phyloP scores from a whole-genome alignment of 2,329 filamentous ascomycete genomes.

The Incumbomyces delicatus region DNA sequence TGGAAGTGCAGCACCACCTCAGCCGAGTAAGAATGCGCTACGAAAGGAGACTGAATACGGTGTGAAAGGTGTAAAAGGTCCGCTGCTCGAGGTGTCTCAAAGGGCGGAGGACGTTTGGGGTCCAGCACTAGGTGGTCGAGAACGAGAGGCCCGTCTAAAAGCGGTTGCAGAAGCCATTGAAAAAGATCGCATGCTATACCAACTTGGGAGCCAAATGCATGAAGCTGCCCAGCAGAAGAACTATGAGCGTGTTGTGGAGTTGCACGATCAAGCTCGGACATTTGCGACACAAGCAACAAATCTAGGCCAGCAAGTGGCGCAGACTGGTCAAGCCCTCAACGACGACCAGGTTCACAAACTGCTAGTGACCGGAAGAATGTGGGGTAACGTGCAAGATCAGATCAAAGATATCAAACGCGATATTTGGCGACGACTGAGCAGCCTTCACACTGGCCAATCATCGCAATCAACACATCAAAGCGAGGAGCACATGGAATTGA shows the following conservation, averaged over 20 bases:
- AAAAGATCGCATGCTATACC: slow-evolving; percentile 70
- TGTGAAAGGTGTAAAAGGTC: slow-evolving; percentile 75
- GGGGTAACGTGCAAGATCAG: slow-evolving; percentile 84
- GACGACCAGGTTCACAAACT: slow-evolving; percentile 80
- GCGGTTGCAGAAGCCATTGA: slow-evolving; percentile 66
- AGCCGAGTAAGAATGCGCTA: slow-evolving; percentile 74
- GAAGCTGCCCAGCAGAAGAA: slow-evolving; percentile 86
- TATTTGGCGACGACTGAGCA: slow-evolving; percentile 71
- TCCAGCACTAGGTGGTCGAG: slow-evolving; percentile 77
- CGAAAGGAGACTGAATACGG: slow-evolving; percentile 89
- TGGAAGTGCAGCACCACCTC: slow-evolving; percentile 28
- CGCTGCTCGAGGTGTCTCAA: slow-evolving; percentile 77
- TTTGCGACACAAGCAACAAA: slow-evolving; percentile 69
- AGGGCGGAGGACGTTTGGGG: slow-evolving; percentile 98
- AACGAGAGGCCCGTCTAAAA: slow-evolving; percentile 82
- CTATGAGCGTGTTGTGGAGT: slow-evolving; percentile 76
- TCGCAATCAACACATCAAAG: slow-evolving; percentile 43
- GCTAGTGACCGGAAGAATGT: slow-evolving; percentile 83
- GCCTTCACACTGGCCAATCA: slow-evolving; percentile 50
- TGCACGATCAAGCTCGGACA: slow-evolving; percentile 72
- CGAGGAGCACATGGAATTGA: slow-evolving; percentile 87
- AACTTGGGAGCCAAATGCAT: slow-evolving; percentile 64
- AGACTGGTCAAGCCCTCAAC: slow-evolving; percentile 47
- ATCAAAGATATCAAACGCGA: slow-evolving; percentile 80
- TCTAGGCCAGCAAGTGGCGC: slow-evolving; percentile 50